Conservation (phyloP, 2,329 filamentous ascomycete species). For the Cercospora berteroae region DNA sequence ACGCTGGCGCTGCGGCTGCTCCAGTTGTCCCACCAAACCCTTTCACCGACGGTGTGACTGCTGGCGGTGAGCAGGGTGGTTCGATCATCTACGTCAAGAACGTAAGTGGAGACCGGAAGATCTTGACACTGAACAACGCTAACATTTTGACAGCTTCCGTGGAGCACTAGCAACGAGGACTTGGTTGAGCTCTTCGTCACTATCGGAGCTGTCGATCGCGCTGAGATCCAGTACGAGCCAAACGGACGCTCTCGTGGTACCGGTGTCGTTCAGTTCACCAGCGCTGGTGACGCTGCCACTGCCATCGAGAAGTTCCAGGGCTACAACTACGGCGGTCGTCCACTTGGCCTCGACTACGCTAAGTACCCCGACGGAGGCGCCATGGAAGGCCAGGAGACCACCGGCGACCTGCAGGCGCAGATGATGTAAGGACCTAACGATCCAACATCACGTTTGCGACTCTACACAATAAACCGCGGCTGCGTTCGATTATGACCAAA, state of each 20-base stretch:
- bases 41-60: constrained; percentile 89
- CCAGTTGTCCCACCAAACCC: constrained; percentile 63
- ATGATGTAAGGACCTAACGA: constrained; percentile 67
- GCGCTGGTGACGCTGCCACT: constrained; percentile 78
- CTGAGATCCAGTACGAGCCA: constrained; percentile 98
- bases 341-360: constrained; percentile 88
- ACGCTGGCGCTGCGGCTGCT: constrained; percentile 49
- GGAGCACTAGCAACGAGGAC: constrained; percentile 98
- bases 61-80: constrained; percentile 72
- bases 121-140: constrained; percentile 30
- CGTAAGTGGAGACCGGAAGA: constrained; percentile 58
- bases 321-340: constrained; percentile 94
- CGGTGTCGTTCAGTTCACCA: constrained; percentile 94
- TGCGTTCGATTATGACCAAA: background rate
- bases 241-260: constrained; percentile 93
- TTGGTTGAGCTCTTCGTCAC: constrained; percentile 94
- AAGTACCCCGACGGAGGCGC: constrained; percentile 78
- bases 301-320: constrained; percentile 96
- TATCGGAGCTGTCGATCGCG: constrained; percentile 95
- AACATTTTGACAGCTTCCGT: constrained; percentile 68
- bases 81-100: constrained; percentile 94
- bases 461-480: background rate
- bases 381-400: constrained; percentile 78
- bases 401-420: constrained; percentile 85
- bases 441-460: background rate